Evolutionary conservation across 1,284 basidiomycete genomes (phyloP).

Genomic region (Cystobasidium slooffiae): DNA sequence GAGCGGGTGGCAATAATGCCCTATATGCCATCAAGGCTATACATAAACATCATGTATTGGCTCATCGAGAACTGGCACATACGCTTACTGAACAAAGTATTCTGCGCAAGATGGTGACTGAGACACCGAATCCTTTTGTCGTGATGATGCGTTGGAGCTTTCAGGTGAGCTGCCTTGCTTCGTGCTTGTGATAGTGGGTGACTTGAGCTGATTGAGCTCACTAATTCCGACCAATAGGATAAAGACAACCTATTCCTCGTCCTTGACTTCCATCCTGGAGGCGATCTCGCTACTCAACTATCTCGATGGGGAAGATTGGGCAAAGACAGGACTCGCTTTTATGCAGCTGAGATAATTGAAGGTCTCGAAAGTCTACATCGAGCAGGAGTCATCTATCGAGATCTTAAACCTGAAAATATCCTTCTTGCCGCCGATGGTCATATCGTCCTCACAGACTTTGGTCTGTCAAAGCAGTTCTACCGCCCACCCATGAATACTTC

Average conservation of each 20-base stretch:
- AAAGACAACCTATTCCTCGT: constrained; percentile 90
- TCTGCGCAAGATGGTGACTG: constrained; percentile 77
- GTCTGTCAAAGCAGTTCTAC: constrained; percentile 62
- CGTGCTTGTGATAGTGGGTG: neutral
- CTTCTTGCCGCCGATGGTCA: constrained; percentile 91
- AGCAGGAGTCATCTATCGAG: constrained; percentile 67
- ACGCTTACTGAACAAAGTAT: constrained; percentile 94
- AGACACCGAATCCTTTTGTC: constrained; percentile 78
- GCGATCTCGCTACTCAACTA: constrained; percentile 93
- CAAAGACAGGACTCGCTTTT: constrained; percentile 89
- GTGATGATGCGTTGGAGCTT: constrained; percentile 94
- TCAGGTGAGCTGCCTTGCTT: constrained; percentile 60
- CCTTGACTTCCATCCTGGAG: constrained; percentile 95
- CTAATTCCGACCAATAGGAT: constrained; percentile 60
- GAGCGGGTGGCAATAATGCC: constrained; percentile 60
- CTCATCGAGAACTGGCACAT: constrained; percentile 92
- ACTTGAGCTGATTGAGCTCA: neutral
- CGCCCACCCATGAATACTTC: neutral
- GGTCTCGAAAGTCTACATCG: constrained; percentile 88
- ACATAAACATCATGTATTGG: constrained; percentile 88
- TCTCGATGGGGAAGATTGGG: constrained; percentile 91
- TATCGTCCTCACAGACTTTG: constrained; percentile 94
- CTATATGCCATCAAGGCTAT: constrained; percentile 94
- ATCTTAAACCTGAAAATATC: constrained; percentile 66
- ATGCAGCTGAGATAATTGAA: constrained; percentile 93